A percentile compares a stretch with the other conserved stretches of the same genome.
phyloP scores from a whole-genome alignment of 495 filamentous ascomycete species.

The Filosporella fistucella region DNA sequence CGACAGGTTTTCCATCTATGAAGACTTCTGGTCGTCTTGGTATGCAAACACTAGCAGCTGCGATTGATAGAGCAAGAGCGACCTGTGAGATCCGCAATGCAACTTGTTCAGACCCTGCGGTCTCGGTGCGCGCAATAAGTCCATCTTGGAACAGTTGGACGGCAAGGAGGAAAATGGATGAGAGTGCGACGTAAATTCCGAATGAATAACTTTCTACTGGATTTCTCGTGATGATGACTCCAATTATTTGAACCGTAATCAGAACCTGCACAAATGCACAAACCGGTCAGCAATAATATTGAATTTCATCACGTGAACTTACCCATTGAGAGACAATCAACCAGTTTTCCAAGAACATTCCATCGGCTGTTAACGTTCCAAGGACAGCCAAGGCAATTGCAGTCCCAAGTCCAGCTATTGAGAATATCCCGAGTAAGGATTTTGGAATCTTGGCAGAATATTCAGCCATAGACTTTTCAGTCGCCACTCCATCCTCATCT shows the following conservation, averaged over 20 bases:
- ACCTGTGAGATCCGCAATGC: slow-evolving; percentile 35
- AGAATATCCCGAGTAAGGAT: slow-evolving; percentile 31
- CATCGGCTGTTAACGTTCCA: slow-evolving; percentile 12
- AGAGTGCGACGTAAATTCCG: slow-evolving; percentile 40
- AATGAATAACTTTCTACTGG: slow-evolving; percentile 42
- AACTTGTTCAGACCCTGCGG: slow-evolving; percentile 5
- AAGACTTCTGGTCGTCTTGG: slow-evolving; percentile 68
- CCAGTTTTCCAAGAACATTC: slow-evolving; percentile 21
- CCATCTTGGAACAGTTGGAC: slow-evolving; percentile 35
- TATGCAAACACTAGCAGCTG: slow-evolving; percentile 38
- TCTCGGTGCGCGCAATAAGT: slow-evolving; percentile 20
- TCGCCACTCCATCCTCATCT: slow-evolving; percentile 60
- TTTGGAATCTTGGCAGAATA: slow-evolving; percentile 49
- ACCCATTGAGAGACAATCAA: slow-evolving; percentile 23
- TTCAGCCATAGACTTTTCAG: slow-evolving; percentile 44
- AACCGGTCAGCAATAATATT: slow-evolving; percentile 5
- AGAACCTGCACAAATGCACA: slow-evolving; percentile 26
- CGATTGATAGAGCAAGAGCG: slow-evolving; percentile 22
- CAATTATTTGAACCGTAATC: slow-evolving; percentile 40
- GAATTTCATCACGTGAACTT: slow-evolving; percentile 7
- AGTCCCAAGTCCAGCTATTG: slow-evolving; percentile 33
- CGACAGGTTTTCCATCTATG: slow-evolving; percentile 53
- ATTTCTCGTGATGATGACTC: slow-evolving; percentile 35
- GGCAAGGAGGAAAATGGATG: slow-evolving; percentile 32
- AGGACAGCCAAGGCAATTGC: slow-evolving; percentile 19